Evolutionary conservation across 2,329 filamentous ascomycete species (phyloP), one percentile per base, ranked within the genome.

Genomic region (Talaromyces sp.): DNA sequence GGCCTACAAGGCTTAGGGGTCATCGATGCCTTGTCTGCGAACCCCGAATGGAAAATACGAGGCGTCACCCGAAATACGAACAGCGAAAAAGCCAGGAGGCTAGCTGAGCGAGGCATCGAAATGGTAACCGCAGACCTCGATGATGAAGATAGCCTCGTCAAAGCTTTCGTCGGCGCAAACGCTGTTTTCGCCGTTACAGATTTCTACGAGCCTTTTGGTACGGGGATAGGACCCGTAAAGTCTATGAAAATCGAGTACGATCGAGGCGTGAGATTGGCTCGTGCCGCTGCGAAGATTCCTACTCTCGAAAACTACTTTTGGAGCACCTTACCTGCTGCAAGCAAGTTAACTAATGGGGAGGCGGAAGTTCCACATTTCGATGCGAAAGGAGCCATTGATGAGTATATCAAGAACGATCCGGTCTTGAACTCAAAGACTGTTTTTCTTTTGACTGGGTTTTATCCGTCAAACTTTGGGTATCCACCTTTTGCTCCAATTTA

Each of bases 171-270:
- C 2, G 81, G 79, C 8, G 83, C 83, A 22, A 79, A 81, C 63
- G 71, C 80, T 64, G 84, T 87, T 66, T 87, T 86, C 73, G 78
- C 78, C 66, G 81, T 85, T 57, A 87, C 84, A 0, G 80, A 87
- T 67, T 87, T 83, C 73, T 87, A 48, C 14, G 52, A 57, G 14
- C 50, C 61, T 11, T 63, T 63, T 19, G 39, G 19, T 19, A 58
- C 61, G 5, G 61, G 61, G 8, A 62, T 62, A 16, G 52, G 61
- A 16, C 50, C 52, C 24, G 39, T 39, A 47, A 47, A 58, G 27
- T n/a, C 61, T 1, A 48, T 16, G 16, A 16, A 63, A 31, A 37
- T 63, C 19, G 61, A 63, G 22, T 58, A 47, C 52, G 5, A 63
- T 10, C 61, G 52, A 39, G 83, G 83, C 0, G 80, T 77, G 65